A percentile compares a stretch with the other conserved stretches of the same genome.
phyloP scores from a whole-genome alignment of 2,329 filamentous ascomycete species.

The Hymenoscyphus infarciens region DNA sequence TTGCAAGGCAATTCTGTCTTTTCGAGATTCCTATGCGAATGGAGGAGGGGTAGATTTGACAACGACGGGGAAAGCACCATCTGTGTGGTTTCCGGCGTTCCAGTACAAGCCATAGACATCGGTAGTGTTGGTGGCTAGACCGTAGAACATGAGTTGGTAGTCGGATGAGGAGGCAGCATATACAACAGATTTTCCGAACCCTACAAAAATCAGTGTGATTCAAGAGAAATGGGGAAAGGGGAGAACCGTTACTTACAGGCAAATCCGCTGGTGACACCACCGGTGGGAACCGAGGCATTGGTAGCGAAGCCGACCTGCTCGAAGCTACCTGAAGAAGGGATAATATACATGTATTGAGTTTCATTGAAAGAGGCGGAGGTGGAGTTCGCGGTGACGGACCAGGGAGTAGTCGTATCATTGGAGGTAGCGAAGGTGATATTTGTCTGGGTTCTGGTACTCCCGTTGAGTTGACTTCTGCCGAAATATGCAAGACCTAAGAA shows the following conservation, averaged over 20 bases:
- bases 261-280: constrained; percentile 31
- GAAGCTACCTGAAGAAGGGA: constrained; percentile 26
- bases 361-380: constrained; percentile 23
- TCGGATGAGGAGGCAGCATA: constrained; percentile 27
- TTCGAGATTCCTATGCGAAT: not conserved
- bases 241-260: constrained; percentile 4
- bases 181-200: constrained; percentile 35
- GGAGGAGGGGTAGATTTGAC: constrained; percentile 7
- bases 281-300: constrained; percentile 22
- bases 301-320: constrained; percentile 32
- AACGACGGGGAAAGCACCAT: constrained; percentile 21
- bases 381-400: constrained; percentile 27
- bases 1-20: not conserved
- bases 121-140: constrained; percentile 21
- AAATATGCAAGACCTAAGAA: constrained; percentile 36
- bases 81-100: constrained; percentile 18
- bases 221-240: no score
- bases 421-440: constrained; percentile 34
- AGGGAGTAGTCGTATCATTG: constrained; percentile 25
- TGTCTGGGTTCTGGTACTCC: constrained; percentile 23
- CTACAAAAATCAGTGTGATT: no score
- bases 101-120: constrained; percentile 29
- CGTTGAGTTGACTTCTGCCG: constrained; percentile 22
- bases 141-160: constrained; percentile 30
- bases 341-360: constrained; percentile 26